Evolutionary conservation across 73 alveolate species (phyloP).

Genomic region (Tetrahymena thermophila): DNA sequence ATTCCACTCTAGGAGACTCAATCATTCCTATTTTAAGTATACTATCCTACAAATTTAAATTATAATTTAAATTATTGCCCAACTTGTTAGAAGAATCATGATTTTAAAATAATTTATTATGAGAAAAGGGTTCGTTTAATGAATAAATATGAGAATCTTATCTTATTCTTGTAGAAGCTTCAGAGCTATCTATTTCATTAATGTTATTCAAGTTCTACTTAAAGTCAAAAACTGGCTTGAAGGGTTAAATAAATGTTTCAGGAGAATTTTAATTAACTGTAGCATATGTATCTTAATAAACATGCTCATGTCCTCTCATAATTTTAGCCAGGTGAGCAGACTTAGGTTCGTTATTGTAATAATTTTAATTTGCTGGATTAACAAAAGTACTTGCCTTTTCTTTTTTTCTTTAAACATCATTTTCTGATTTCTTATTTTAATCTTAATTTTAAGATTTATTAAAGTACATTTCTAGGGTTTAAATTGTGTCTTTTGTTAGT

Average conservation of each 20-base stretch:
- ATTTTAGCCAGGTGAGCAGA: background rate
- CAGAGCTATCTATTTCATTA: background rate
- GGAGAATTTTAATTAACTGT: background rate
- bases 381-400: background rate
- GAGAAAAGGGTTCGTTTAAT: background rate
- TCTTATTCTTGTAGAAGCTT: background rate
- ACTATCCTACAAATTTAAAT: background rate
- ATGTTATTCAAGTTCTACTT: background rate
- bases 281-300: background rate
- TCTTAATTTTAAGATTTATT: background rate
- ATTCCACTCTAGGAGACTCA: background rate
- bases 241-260: background rate
- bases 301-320: background rate
- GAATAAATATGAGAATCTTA: background rate
- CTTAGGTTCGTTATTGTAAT: background rate
- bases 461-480: background rate
- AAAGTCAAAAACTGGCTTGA: background rate
- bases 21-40: background rate
- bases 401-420: background rate
- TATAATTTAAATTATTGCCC: background rate
- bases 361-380: background rate
- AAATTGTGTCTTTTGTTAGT: background rate
- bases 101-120: background rate
- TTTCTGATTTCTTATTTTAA: background rate
- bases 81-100: background rate